Conservation (phyloP, 768 basidiomycete genomes). For the Termitomyces sp. region DNA sequence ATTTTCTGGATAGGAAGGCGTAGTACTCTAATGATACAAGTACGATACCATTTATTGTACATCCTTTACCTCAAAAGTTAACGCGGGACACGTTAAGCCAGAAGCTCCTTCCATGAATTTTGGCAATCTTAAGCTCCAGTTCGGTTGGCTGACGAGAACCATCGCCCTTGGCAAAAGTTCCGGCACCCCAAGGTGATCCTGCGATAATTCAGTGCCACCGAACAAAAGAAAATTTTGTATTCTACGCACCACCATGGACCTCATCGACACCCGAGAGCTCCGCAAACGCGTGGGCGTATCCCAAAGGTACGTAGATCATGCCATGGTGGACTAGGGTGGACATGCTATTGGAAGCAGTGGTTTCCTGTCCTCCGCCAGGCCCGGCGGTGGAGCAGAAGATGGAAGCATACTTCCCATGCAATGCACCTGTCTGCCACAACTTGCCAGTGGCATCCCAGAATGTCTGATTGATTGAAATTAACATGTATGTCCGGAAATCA, state of each 20-base stretch:
- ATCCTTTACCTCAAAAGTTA: neutral
- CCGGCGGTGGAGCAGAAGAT: conserved; percentile 68
- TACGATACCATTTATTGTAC: neutral
- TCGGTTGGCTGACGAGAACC: conserved; percentile 55
- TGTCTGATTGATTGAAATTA: conserved; percentile 27
- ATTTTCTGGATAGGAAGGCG: neutral
- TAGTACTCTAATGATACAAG: neutral
- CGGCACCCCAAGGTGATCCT: conserved; percentile 81
- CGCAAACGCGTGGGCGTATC: conserved; percentile 45
- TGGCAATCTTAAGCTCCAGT: conserved; percentile 53
- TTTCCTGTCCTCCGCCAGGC: conserved; percentile 75
- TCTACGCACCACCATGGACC: conserved; percentile 52
- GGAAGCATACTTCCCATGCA: conserved; percentile 72
- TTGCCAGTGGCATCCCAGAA: conserved; percentile 79
- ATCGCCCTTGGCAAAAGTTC: conserved; percentile 49
- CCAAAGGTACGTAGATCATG: conserved; percentile 65
- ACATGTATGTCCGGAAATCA: neutral
- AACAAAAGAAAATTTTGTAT: neutral
- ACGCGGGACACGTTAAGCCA: conserved; percentile 24
- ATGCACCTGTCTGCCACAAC: conserved; percentile 53
- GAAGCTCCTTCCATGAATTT: conserved; percentile 52
- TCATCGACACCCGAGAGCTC: conserved; percentile 37
- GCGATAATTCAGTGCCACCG: neutral
- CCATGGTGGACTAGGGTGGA: conserved; percentile 70
- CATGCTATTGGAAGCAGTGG: conserved; percentile 44